These are phyloP conservation scores for Coniferiporia sulphurascens DNA, from an alignment of 1,284 basidiomycete species.

Conservation along the genomic window DNA sequence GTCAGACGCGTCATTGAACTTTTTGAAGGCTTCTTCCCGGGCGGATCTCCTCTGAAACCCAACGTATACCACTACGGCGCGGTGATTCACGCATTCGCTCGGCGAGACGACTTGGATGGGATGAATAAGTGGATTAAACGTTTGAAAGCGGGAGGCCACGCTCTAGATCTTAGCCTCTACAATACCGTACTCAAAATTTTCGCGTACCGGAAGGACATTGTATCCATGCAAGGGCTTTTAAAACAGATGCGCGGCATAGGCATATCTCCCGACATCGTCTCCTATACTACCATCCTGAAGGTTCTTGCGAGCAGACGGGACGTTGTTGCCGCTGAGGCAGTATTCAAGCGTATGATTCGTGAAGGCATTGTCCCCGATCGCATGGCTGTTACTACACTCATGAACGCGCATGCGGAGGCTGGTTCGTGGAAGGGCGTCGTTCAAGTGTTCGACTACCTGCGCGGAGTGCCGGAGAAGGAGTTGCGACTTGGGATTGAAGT, in stretches of 20 bases:
- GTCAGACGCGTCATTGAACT: slow-evolving; percentile 39
- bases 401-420: slow-evolving; percentile 82
- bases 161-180: slow-evolving; percentile 53
- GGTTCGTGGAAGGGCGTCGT: slow-evolving; percentile 78
- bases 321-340: slow-evolving; percentile 57
- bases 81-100: slow-evolving; percentile 54
- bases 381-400: slow-evolving; percentile 63
- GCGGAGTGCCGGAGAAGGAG: slow-evolving; percentile 31
- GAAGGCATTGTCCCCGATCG: slow-evolving; percentile 63
- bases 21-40: slow-evolving; percentile 49
- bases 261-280: slow-evolving; percentile 44
- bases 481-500: slow-evolving; percentile 49
- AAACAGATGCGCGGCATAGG: slow-evolving; percentile 56
- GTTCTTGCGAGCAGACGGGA: slow-evolving; percentile 67
- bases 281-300: slow-evolving; percentile 70
- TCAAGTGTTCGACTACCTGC: slow-evolving; percentile 67
- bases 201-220: slow-evolving; percentile 51
- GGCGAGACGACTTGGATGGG: slow-evolving; percentile 43
- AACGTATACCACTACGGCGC: slow-evolving; percentile 47
- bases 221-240: slow-evolving; percentile 52
- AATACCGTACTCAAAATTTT: slow-evolving; percentile 61
- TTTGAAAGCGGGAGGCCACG: slow-evolving; percentile 45
- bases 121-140: slow-evolving; percentile 54
- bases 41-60: slow-evolving; percentile 32
- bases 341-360: slow-evolving; percentile 60